Base-by-base conservation (phyloP, 2,329 filamentous ascomycete species). In the Fusarium avenaceum region DNA sequence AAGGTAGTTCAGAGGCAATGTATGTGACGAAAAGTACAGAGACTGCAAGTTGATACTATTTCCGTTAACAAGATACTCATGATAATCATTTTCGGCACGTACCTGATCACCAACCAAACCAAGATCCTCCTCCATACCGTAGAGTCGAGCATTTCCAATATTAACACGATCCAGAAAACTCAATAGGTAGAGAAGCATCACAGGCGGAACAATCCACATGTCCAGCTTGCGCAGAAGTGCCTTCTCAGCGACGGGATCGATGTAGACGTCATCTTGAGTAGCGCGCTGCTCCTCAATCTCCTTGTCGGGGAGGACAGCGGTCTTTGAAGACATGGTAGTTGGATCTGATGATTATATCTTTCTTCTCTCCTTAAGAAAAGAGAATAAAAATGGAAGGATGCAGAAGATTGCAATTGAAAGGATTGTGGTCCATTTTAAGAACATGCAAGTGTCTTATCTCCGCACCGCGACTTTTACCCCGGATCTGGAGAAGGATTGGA, bases 91-190 rank as follows among this genome's bases (percentile, higher is more conserved):
- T 14, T 14, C 1, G 17, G 3, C 1, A 28, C 47, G 10, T 30
- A 63, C 59, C 32, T 63, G 60, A 45, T 85, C 83, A 3, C 85
- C 84, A 10, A 77, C 75, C 56, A 92, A 78, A 4, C 83, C 80
- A 6, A 92, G 80, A 65, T 90, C 88, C 59, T 85, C 79, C 72
- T 90, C 87, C 38, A 92, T 73, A 3, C 85, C 85, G 69, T 90
- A 90, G 3, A 91, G 80, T 6, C 85, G 81, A 11, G 89, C 89
- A 77, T 91, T 91, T 46, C 89, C 88, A 3, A 77, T 76, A 42
- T 77, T 77, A 38, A 76, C 75, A 9, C 75, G 75, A 53, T 76
- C 73, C 8, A 76, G 19, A 42, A 76, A 76, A 4, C 69, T 74
- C n/a, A 77, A 51, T 3, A 90, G 80, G 67, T 90, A 91, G 7